Evolutionary conservation across 2,329 filamentous ascomycete species (phyloP).

Genomic region (Exophiala calicioides): DNA sequence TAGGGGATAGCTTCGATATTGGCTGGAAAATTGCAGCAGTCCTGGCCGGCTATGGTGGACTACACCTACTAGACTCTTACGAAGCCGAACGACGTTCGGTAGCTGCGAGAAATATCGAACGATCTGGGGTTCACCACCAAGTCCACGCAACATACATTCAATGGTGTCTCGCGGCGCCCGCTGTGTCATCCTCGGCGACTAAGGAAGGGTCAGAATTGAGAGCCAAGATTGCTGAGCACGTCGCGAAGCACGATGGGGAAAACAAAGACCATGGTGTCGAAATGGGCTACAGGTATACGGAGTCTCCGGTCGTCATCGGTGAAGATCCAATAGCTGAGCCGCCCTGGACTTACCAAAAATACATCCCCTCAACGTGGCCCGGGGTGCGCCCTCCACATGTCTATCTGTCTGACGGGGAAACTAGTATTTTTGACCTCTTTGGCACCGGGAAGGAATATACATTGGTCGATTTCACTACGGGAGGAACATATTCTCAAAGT

Average conservation of each 20-base stretch:
- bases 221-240: conserved; percentile 6
- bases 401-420: conserved; percentile 33
- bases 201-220: conserved; percentile 7
- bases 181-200: conserved; percentile 2
- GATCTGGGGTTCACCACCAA: conserved; percentile 21
- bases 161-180: background rate
- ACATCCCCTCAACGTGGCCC: conserved; percentile 36
- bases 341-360: conserved; percentile 24
- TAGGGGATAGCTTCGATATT: conserved; percentile 39
- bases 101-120: conserved; percentile 32
- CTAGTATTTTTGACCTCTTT: conserved; percentile 35
- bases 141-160: conserved; percentile 14
- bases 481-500: no score
- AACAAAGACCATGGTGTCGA: conserved; percentile 31
- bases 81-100: conserved; percentile 35
- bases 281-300: conserved; percentile 30
- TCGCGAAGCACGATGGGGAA: conserved; percentile 13
- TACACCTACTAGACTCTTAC: conserved; percentile 34
- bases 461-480: conserved; percentile 25
- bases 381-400: conserved; percentile 38
- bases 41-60: conserved; percentile 33
- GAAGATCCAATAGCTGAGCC: conserved; percentile 16
- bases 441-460: conserved; percentile 22
- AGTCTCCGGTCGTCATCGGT: conserved; percentile 25
- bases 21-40: conserved; percentile 39